Base-by-base conservation (phyloP, 805 yeast species). In the Sugiyamaella boreocaroliniensis region DNA sequence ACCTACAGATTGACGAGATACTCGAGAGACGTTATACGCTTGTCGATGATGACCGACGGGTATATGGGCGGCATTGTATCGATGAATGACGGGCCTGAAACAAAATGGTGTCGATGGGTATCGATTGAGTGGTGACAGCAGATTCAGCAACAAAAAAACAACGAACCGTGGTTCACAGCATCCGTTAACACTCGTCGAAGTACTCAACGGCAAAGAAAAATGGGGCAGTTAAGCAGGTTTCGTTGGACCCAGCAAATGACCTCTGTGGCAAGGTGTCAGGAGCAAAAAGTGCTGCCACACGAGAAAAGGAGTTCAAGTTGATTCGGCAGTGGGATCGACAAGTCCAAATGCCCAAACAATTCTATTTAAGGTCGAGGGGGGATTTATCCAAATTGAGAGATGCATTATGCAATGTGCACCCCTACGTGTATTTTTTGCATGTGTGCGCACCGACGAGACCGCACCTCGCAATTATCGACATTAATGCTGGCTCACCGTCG, bases 21-120 rank as follows among this genome's bases (percentile, higher is more conserved):
- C 19, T 61, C 64, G 52, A 61, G 45, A 29, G 60, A 47, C 18
- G 56, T 60, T 40, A 61, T 43, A n/a, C 63, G 58, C 54, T 58
- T 58, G 18, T 61, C 63, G 15, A 61, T 48, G 18, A 56, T 29
- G 34, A 54, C 56, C 16, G 46, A 18, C 12, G 46, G 48, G 44
- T 41, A 45, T 29, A 18, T 45, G 41, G 40, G 22, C 29, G 40
- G 14, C 49, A 43, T 19, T 45, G 37, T 11, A 12, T 3, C 15
- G 44, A 42, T 12, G 44, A n/a, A 42, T 11, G n/a, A 11, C 4
- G n/a, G 8, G 26, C 26, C 26, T 6, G 26, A 22, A 22, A 22
- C 6, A 22, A 4, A 6, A 22, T 22, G 49, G 37, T 11, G 22
- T 11, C 15, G 44, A 42, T 12, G 44, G 44, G 8, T 11, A 32